Evolutionary conservation across 352 stramenopile species (phyloP).

Genomic region (Phytophthora lateralis): DNA sequence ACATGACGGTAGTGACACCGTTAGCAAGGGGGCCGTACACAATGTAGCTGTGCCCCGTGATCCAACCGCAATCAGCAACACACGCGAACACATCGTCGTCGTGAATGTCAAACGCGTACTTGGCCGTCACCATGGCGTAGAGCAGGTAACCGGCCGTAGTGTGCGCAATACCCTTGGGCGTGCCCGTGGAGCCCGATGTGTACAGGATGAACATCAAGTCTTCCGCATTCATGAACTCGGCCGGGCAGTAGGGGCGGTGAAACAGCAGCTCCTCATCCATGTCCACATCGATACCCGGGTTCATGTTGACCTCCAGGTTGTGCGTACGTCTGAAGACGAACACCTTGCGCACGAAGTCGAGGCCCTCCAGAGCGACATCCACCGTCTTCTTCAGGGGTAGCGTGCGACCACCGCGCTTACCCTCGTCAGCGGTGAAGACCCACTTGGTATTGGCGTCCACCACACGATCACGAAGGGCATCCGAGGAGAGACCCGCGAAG

Average conservation of each 20-base stretch:
- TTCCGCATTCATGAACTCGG: constrained; percentile 95
- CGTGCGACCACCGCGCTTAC: constrained; percentile 91
- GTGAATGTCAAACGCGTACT: constrained; percentile 93
- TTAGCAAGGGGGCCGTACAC: constrained; percentile 97
- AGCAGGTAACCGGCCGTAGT: constrained; percentile 96
- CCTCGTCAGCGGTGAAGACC: constrained; percentile 93
- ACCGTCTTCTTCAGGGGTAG: constrained; percentile 96
- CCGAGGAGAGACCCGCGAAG: constrained; percentile 95
- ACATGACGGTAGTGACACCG: constrained; percentile 97
- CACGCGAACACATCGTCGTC: constrained; percentile 94
- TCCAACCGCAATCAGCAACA: constrained; percentile 96
- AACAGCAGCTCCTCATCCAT: constrained; percentile 91
- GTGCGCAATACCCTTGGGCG: constrained; percentile 95
- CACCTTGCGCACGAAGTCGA: constrained; percentile 92
- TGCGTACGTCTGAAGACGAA: constrained; percentile 94
- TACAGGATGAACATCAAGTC: constrained; percentile 98
- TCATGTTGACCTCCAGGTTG: constrained; percentile 73
- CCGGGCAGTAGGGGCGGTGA: constrained; percentile 93
- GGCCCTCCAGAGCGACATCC: constrained; percentile 89
- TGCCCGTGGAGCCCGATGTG: constrained; percentile 96
- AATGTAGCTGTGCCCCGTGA: constrained; percentile 97
- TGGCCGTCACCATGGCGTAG: constrained; percentile 93
- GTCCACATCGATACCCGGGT: constrained; percentile 88
- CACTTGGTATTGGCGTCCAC: constrained; percentile 85
- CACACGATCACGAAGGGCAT: constrained; percentile 95